Evolutionary conservation across 2,329 filamentous ascomycete genomes (phyloP).

Genomic region (Pseudocercospora musae): DNA sequence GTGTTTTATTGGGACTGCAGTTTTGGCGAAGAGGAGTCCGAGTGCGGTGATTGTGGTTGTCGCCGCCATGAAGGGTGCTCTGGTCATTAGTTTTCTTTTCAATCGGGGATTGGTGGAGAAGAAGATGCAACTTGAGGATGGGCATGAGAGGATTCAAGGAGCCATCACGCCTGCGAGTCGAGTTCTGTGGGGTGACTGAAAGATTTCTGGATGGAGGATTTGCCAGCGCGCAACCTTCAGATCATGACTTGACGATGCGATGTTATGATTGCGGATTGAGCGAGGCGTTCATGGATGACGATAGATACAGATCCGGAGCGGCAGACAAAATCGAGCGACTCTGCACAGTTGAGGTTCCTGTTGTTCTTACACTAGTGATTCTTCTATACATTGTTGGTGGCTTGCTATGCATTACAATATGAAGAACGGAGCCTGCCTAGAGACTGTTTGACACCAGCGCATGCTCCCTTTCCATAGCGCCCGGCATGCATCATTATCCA

Average conservation of each 20-base stretch:
- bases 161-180: slow-evolving; percentile 20
- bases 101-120: slow-evolving; percentile 27
- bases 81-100: slow-evolving; percentile 26
- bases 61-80: slow-evolving; percentile 21
- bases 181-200: slow-evolving; percentile 24
- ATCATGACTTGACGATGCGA: neutral
- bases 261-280: neutral
- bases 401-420: slow-evolving; percentile 2
- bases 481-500: neutral
- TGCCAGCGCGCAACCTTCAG: neutral
- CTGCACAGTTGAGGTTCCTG: neutral
- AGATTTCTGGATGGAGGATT: neutral
- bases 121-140: slow-evolving; percentile 17
- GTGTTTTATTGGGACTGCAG: slow-evolving; percentile 27
- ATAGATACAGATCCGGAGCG: neutral
- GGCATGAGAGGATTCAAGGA: slow-evolving; percentile 14
- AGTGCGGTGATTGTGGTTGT: slow-evolving; percentile 24
- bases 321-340: neutral
- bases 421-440: neutral
- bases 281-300: neutral
- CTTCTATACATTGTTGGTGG: neutral
- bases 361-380: neutral
- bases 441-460: slow-evolving; percentile 3
- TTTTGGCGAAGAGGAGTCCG: slow-evolving; percentile 16
- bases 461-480: neutral